Base-by-base conservation (phyloP, 805 yeast genomes). In the Wickerhamiella lipophila region DNA sequence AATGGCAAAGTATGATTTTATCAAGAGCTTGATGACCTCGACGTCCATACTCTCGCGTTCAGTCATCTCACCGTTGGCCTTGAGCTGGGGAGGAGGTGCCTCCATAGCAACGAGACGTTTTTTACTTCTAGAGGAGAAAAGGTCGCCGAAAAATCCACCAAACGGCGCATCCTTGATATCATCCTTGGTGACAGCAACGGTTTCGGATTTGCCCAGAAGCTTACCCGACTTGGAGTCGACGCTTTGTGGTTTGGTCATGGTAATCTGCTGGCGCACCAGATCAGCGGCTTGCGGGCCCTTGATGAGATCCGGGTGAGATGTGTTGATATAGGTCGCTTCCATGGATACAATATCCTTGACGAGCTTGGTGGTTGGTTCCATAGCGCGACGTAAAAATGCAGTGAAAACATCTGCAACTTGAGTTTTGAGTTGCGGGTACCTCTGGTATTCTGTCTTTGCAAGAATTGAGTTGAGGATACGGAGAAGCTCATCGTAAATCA, bases 1-100 rank as follows among this genome's bases (percentile, higher is more conserved):
- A 64, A 92, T 92, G 59, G 77, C 77, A 69, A 81, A 92, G 68
- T 92, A 92, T 22, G 95, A 84, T 43, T 81, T 76, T 56, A 92
- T 89, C 63, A 92, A 74, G 53, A 89, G 75, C 69, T 88, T 89
- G 62, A 92, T 88, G 35, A 89, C 96, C 63, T 89, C 97, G 1
- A 96, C 92, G 66, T 92, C 98, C 74, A 84, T 79, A 29, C 87
- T 78, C 69, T 92, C 98, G 57, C 95, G 79, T 63, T 92, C 97
- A 13, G 88, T 78, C 94, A 92, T 78, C 49, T 75, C 73, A 46
- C 97, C 96, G 15, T 87, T 78, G 6, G 97, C 97, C 62, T 86
- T 80, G 62, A 89, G 76, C 3, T 84, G 87, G 26, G 94, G 78
- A 34, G 98, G 98, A 43, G 98, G 98, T 2, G 96, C 86, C 65